Conservation (phyloP, 2,329 filamentous ascomycete genomes). For the Didymosphaeria variabile region DNA sequence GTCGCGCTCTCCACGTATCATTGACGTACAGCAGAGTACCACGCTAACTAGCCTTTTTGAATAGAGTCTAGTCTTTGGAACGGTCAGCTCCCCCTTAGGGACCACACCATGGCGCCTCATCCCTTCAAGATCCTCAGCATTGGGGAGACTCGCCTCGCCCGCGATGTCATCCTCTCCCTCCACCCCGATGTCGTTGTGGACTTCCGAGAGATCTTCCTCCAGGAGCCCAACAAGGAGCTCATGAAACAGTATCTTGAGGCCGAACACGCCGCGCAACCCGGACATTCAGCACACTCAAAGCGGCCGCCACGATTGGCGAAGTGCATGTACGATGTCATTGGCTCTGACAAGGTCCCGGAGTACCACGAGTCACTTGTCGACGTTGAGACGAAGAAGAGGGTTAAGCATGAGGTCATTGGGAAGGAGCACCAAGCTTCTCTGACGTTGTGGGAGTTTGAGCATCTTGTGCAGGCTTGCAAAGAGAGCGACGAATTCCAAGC, state of each 20-base stretch:
- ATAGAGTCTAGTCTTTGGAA: neutral
- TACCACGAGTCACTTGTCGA: slow-evolving; percentile 66
- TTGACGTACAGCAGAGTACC: neutral
- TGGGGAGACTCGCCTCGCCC: slow-evolving; percentile 63
- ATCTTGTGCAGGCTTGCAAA: slow-evolving; percentile 56
- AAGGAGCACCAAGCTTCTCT: slow-evolving; percentile 60
- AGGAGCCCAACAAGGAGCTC: slow-evolving; percentile 61
- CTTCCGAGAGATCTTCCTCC: slow-evolving; percentile 62
- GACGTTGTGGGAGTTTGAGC: slow-evolving; percentile 53
- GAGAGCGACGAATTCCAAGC: slow-evolving; percentile 62
- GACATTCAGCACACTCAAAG: slow-evolving; percentile 51
- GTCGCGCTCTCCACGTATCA: neutral
- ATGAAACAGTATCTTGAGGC: slow-evolving; percentile 59
- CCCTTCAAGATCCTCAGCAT: slow-evolving; percentile 66
- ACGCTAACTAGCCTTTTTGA: neutral
- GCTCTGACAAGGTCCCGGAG: slow-evolving; percentile 59
- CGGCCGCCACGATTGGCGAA: slow-evolving; percentile 61
- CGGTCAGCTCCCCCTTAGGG: neutral
- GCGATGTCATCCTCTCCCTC: slow-evolving; percentile 58
- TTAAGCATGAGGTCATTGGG: slow-evolving; percentile 58
- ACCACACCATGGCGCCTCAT: slow-evolving; percentile 51
- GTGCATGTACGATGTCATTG: slow-evolving; percentile 66
- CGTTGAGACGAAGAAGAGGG: slow-evolving; percentile 52
- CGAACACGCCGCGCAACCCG: slow-evolving; percentile 54
- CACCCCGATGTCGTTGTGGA: slow-evolving; percentile 50